A percentile compares a stretch with the other conserved stretches of the same genome.
Evolutionary conservation across 2,329 filamentous ascomycete genomes (phyloP).

Genomic region (Penicillium sp.): DNA sequence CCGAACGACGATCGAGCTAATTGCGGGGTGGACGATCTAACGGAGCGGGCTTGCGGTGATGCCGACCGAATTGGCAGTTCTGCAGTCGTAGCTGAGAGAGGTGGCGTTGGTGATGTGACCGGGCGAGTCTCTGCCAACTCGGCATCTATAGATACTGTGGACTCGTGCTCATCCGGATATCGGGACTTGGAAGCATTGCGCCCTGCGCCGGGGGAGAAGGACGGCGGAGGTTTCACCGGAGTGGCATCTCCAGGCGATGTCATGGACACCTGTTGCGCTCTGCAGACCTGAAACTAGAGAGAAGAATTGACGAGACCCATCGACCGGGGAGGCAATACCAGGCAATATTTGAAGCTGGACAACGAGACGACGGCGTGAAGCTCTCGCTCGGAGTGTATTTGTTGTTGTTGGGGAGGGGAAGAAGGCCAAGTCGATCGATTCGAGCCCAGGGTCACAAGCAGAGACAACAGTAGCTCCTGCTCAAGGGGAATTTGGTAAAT

Average conservation of each 20-base stretch:
- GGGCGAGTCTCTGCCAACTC: conserved; percentile 57
- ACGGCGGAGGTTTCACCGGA: conserved; percentile 68
- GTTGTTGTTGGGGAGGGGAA: conserved; percentile 22
- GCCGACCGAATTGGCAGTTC: conserved; percentile 69
- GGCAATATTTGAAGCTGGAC: not conserved
- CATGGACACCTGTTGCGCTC: conserved; percentile 59
- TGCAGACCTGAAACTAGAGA: conserved; percentile 26
- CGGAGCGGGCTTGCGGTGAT: conserved; percentile 66
- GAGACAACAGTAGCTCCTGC: conserved; percentile 4
- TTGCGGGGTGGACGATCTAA: conserved; percentile 58
- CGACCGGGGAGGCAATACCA: conserved; percentile 21
- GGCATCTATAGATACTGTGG: conserved; percentile 50
- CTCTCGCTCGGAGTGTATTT: conserved; percentile 8
- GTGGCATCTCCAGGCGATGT: conserved; percentile 68
- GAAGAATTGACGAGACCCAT: conserved; percentile 36
- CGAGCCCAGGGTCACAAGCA: conserved; percentile 16
- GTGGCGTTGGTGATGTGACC: conserved; percentile 59
- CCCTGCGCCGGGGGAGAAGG: conserved; percentile 69
- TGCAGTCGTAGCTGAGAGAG: conserved; percentile 64
- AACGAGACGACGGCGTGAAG: conserved; percentile 2
- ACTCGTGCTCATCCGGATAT: conserved; percentile 54
- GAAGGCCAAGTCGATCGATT: conserved; percentile 23
- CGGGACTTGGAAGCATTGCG: conserved; percentile 64
- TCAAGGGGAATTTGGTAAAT: not conserved
- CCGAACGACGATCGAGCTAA: conserved; percentile 52